Evolutionary conservation across 73 alveolate species (phyloP), one percentile per base, ranked within the genome.

Genomic region (Durusdinium trenchii): DNA sequence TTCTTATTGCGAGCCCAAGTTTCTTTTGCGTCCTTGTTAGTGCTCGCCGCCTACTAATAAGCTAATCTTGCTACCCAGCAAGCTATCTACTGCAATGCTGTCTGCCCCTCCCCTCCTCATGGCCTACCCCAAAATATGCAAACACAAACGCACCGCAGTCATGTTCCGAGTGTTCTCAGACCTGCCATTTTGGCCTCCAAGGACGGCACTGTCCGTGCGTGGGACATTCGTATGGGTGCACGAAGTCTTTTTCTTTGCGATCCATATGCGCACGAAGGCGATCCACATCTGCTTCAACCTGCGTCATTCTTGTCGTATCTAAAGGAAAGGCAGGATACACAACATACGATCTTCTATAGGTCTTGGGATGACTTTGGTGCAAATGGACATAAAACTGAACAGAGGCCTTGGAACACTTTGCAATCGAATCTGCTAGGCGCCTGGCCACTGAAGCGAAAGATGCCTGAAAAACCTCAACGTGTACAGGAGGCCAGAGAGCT

Each of bases 191-290:
- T n/a, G n/a, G n/a, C n/a, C n/a, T 79, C 67, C 94, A 30, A 92
- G 90, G 98, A 92, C 36, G 98, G 98, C 51, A 92, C 98, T 35
- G n/a, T 92, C 78, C 87, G 98, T 23, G 98, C 98, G 36, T 92
- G 98, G 98, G 98, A 92, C 61, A 42, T n/a, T 40, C 98, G 98
- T 43, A 92, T 92, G 98, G 98, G 90, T 3, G 98, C 98, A 7
- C 98, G 98, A 28, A 92, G 98, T 60, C 98, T 92, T 62, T 92
- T 92, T 79, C 98, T 92, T 12, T 92, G 86, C 89, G 98, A 92
- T 23, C 98, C 98, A 57, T 92, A 92, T 30, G 98, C 98, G 48
- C 87, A 92, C 61, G 98, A 92, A 73, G 98, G 90, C 60, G 7
- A 35, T 47, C 6, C n/a, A 36, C 26, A 10, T 36, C n/a, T 38